Conservation (phyloP, 352 stramenopile species). For the Pythium diclinum region DNA sequence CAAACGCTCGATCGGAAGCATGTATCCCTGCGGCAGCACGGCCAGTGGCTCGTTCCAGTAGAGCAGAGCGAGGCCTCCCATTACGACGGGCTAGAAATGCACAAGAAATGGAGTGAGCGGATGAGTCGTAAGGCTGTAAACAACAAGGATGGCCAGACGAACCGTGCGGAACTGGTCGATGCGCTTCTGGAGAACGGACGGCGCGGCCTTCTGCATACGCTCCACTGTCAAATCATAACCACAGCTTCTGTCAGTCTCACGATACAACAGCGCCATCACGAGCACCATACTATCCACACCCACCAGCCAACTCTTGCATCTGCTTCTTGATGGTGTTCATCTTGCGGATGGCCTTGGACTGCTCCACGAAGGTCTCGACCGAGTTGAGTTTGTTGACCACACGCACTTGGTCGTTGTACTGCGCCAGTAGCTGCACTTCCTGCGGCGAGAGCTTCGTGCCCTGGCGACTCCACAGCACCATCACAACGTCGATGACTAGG, state of each 20-base stretch:
- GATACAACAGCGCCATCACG: background rate
- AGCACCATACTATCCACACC: slow-evolving; percentile 3
- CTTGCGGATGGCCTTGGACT: slow-evolving; percentile 80
- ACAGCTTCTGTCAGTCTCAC: background rate
- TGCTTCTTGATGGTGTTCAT: slow-evolving; percentile 87
- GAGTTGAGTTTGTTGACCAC: slow-evolving; percentile 84
- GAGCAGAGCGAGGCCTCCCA: slow-evolving; percentile 49
- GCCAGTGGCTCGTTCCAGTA: slow-evolving; percentile 81
- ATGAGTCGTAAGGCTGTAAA: background rate
- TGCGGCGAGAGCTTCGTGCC: slow-evolving; percentile 48
- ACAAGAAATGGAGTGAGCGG: background rate
- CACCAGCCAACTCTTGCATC: slow-evolving; percentile 77
- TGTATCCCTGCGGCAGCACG: slow-evolving; percentile 65
- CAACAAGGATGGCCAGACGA: slow-evolving; percentile 11
- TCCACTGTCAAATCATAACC: slow-evolving; percentile 36
- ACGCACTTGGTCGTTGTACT: slow-evolving; percentile 78
- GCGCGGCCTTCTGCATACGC: slow-evolving; percentile 58
- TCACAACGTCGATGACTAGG: slow-evolving; percentile 44
- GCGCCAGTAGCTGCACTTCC: slow-evolving; percentile 51
- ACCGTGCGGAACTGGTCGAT: slow-evolving; percentile 72
- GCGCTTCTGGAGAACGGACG: slow-evolving; percentile 72
- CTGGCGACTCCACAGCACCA: slow-evolving; percentile 53
- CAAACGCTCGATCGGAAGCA: slow-evolving; percentile 75
- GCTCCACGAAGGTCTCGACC: slow-evolving; percentile 86
- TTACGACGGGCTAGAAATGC: slow-evolving; percentile 45